Conservation (phyloP, 2,329 filamentous ascomycete species). For the Coniochaeta sp. region DNA sequence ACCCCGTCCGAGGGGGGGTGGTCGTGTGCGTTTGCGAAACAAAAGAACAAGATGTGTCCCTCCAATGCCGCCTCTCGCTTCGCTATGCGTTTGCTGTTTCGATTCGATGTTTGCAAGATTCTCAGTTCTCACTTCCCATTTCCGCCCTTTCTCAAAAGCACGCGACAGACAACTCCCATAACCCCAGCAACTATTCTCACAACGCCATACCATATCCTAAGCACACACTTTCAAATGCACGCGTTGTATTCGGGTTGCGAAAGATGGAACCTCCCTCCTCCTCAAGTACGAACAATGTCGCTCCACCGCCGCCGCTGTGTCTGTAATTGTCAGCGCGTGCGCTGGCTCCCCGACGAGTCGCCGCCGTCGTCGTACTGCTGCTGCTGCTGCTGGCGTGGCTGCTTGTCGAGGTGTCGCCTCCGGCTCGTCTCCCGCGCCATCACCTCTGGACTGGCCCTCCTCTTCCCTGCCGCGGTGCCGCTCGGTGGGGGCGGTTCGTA, state of each 20-base stretch:
- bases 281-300: neutral
- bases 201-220: neutral
- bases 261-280: neutral
- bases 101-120: neutral
- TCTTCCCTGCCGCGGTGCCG: constrained; percentile 32
- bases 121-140: neutral
- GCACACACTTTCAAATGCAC: no score
- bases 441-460: constrained; percentile 43
- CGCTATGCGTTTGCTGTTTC: neutral
- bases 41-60: no score
- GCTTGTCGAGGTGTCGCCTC: constrained; percentile 28
- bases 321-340: neutral
- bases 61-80: neutral
- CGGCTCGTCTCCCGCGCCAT: constrained; percentile 34
- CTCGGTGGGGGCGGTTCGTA: constrained; percentile 13
- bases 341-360: neutral
- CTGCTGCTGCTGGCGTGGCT: constrained; percentile 4
- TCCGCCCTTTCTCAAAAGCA: neutral
- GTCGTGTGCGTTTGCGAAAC: neutral
- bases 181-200: neutral
- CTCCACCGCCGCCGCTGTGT: neutral
- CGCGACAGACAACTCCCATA: neutral
- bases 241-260: no score
- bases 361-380: neutral
- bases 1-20: no score